phyloP scores from a whole-genome alignment of 2,329 filamentous ascomycete species.

The Akanthomyces uredinophilus region DNA sequence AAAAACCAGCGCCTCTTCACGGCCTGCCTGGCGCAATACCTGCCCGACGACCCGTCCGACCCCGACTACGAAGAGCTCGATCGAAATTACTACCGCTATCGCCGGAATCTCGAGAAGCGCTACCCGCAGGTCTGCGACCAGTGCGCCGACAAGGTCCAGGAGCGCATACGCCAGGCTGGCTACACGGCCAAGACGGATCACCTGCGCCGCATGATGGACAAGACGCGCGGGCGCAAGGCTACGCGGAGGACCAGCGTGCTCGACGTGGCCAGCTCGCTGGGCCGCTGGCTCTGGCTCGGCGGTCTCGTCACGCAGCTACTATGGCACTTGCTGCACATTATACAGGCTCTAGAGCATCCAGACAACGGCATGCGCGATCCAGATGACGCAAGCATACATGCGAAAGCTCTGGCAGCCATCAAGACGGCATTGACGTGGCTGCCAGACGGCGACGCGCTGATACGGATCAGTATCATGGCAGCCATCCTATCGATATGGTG shows the following conservation, averaged over 20 bases:
- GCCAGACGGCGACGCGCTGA: constrained; percentile 36
- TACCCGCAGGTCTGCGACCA: constrained; percentile 85
- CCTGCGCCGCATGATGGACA: constrained; percentile 68
- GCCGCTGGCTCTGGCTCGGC: constrained; percentile 44
- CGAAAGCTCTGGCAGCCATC: constrained; percentile 16
- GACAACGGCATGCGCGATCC: constrained; percentile 31
- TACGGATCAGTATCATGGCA: constrained; percentile 43
- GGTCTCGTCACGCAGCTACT: constrained; percentile 41
- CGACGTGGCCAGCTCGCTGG: constrained; percentile 38
- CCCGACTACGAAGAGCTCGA: constrained; percentile 66
- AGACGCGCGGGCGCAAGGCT: constrained; percentile 41
- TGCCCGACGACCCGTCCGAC: constrained; percentile 59
- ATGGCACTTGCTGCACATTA: constrained; percentile 42
- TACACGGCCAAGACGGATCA: constrained; percentile 84
- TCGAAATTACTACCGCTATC: constrained; percentile 63
- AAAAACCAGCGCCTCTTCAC: constrained; percentile 85
- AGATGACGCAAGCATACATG: constrained; percentile 23
- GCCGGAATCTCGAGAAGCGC: constrained; percentile 66
- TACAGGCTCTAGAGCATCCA: constrained; percentile 22
- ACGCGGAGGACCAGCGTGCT: constrained; percentile 31
- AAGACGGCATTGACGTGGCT: constrained; percentile 25
- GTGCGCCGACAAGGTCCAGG: constrained; percentile 71
- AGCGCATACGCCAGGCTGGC: constrained; percentile 62
- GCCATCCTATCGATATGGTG: constrained; percentile 56
- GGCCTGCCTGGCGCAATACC: constrained; percentile 71